Percentiles rank a stretch among this genome's conserved stretches.
Evolutionary conservation across 352 stramenopile genomes (phyloP).

Genomic region (Pythium sp.): DNA sequence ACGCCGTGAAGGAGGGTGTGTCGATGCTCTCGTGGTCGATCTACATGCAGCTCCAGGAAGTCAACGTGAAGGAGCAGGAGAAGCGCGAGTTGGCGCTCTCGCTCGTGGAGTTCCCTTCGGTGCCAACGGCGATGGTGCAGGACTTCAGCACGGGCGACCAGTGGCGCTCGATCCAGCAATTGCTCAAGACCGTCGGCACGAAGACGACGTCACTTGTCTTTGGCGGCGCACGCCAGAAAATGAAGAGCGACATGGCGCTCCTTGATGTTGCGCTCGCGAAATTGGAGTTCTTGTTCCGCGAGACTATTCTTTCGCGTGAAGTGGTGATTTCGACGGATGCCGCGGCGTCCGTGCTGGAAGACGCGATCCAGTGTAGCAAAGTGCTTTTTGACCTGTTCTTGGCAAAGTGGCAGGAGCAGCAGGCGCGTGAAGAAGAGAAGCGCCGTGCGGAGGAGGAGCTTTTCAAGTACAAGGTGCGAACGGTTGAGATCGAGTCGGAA

Average conservation of each 20-base stretch:
- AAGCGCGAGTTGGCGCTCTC: constrained; percentile 52
- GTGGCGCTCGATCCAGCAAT: constrained; percentile 74
- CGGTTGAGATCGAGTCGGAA: constrained; percentile 78
- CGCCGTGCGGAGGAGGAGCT: constrained; percentile 66
- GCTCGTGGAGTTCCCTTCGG: constrained; percentile 72
- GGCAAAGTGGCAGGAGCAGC: constrained; percentile 82
- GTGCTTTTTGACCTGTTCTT: constrained; percentile 84
- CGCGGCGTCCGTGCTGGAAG: constrained; percentile 25
- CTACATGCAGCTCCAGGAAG: constrained; percentile 50
- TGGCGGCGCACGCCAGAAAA: constrained; percentile 37
- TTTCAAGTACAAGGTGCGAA: constrained; percentile 86
- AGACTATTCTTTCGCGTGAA: constrained; percentile 24
- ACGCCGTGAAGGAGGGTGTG: constrained; percentile 85
- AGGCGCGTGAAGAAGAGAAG: constrained; percentile 73
- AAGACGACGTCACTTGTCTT: constrained; percentile 45
- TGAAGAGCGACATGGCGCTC: constrained; percentile 67
- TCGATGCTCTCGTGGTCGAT: constrained; percentile 66
- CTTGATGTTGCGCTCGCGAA: constrained; percentile 69
- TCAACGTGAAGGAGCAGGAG: constrained; percentile 35
- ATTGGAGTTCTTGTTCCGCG: constrained; percentile 66
- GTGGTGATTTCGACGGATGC: constrained; percentile 23
- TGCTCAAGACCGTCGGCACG: constrained; percentile 48
- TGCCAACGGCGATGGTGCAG: constrained; percentile 20
- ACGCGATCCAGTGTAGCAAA: constrained; percentile 56
- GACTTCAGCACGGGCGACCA: constrained; percentile 23